Evolutionary conservation across 148 eudicot genomes (phyloP).

Genomic region (Vaccinium myrtillus): DNA sequence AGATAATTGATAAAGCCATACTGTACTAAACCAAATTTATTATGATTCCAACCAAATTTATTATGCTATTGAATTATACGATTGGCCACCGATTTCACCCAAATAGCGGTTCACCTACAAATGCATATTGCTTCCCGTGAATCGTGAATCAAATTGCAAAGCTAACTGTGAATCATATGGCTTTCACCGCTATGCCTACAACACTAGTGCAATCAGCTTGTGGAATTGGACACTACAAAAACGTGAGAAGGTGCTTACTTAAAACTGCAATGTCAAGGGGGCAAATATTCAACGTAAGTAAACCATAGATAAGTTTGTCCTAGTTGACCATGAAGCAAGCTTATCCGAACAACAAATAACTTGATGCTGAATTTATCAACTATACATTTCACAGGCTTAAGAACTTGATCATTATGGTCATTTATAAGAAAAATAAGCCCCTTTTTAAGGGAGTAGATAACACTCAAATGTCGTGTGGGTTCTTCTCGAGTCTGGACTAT

Average conservation of each 20-base stretch:
- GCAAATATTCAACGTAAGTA: not conserved
- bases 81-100: too few species aligned
- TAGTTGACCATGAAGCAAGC: not conserved
- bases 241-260: not conserved
- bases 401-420: not conserved
- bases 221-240: not conserved
- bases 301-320: not conserved
- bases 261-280: not conserved
- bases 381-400: not conserved
- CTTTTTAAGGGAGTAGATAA: not conserved
- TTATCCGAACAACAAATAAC: not conserved
- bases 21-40: too few species aligned
- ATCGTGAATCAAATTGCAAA: too few species aligned
- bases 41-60: too few species aligned
- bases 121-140: too few species aligned
- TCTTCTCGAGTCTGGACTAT: not conserved
- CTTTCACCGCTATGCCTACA: not conserved
- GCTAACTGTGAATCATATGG: too few species aligned
- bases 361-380: not conserved
- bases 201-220: not conserved
- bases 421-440: not conserved
- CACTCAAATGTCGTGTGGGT: not conserved
- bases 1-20: too few species aligned
- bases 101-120: too few species aligned
- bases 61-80: too few species aligned